phyloP scores from a whole-genome alignment of 208 protist genomes.

The Herpetomonas tarakana region DNA sequence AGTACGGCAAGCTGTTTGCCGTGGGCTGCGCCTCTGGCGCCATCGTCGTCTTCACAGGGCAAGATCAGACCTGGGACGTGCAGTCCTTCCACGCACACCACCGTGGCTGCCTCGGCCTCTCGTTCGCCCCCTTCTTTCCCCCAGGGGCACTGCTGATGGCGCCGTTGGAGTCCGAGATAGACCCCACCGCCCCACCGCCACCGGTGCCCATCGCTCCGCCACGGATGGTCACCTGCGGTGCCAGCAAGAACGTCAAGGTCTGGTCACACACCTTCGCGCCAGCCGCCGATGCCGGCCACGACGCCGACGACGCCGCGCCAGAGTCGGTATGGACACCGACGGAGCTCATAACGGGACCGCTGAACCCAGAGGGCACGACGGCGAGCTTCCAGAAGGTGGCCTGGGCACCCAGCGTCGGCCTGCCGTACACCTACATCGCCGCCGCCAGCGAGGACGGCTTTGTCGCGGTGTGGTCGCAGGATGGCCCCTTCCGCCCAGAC shows the following conservation, averaged over 20 bases:
- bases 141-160: conserved; percentile 63
- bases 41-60: conserved; percentile 59
- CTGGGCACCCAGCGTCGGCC: conserved; percentile 76
- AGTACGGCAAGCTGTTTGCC: conserved; percentile 81
- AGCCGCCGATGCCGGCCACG: background rate
- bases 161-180: conserved; percentile 49
- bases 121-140: conserved; percentile 70
- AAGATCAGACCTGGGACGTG: conserved; percentile 59
- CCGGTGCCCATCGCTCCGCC: conserved; percentile 47
- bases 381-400: conserved; percentile 59
- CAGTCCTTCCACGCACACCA: conserved; percentile 50
- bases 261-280: conserved; percentile 51
- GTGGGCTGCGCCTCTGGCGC: conserved; percentile 67
- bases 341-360: conserved; percentile 32
- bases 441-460: conserved; percentile 71
- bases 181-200: conserved; percentile 9
- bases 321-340: conserved; percentile 39
- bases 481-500: conserved; percentile 34
- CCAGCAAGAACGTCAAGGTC: conserved; percentile 40
- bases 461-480: conserved; percentile 79
- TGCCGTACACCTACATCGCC: conserved; percentile 82
- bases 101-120: conserved; percentile 40
- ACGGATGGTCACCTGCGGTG: conserved; percentile 80
- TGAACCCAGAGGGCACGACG: conserved; percentile 10
- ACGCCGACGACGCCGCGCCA: conserved; percentile 10